phyloP scores from a whole-genome alignment of 2,329 filamentous ascomycete species.

The Diaporthe sp. region DNA sequence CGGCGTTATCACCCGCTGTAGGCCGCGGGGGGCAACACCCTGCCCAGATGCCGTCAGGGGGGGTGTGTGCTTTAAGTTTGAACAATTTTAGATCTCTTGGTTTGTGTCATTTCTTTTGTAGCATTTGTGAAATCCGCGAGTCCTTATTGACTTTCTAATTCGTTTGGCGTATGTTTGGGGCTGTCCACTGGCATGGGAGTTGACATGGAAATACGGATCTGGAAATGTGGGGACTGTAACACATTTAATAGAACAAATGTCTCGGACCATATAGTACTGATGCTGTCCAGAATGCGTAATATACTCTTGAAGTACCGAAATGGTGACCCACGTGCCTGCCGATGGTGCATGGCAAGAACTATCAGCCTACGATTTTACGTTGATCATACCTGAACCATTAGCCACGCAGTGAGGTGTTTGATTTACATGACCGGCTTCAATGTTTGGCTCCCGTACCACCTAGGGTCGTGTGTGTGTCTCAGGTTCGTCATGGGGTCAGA shows the following conservation, averaged over 20 bases:
- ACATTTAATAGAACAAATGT: neutral
- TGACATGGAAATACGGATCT: neutral
- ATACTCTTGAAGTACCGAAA: neutral
- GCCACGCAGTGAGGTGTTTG: no score
- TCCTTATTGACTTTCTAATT: neutral
- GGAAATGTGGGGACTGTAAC: neutral
- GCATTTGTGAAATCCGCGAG: neutral
- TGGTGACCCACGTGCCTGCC: neutral
- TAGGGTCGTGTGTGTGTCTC: no score
- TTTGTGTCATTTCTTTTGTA: neutral
- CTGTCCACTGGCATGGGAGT: neutral
- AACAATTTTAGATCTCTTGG: neutral
- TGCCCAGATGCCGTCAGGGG: no score
- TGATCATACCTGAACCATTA: no score
- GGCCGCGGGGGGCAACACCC: no score
- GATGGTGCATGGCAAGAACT: no score
- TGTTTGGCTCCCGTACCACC: no score
- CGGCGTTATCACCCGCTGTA: neutral
- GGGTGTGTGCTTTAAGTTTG: neutral
- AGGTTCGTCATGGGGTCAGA: no score
- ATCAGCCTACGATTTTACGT: no score
- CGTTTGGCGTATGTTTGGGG: neutral
- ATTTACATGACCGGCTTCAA: no score
- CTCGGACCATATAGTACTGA: neutral
- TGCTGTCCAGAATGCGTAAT: neutral